A percentile compares a stretch with the other conserved stretches of the same genome.
phyloP scores from a whole-genome alignment of 2,329 filamentous ascomycete genomes.

The Chrysoporthe austroafricana region DNA sequence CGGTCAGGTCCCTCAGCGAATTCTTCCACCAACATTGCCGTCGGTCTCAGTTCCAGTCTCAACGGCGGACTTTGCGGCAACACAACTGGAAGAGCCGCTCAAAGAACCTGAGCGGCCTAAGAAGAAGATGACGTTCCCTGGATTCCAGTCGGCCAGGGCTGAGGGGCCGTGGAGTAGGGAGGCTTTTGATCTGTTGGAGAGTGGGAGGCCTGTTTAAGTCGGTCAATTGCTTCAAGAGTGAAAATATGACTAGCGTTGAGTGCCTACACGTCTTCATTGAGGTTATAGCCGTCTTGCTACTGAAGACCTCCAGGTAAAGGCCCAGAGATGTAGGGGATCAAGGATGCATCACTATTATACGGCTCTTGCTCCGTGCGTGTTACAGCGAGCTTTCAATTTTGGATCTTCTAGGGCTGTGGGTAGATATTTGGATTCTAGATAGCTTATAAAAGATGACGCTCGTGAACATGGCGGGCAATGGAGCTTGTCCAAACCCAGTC shows the following conservation, averaged over 20 bases:
- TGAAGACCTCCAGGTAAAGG: not conserved
- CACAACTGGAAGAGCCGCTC: conserved; percentile 11
- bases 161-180: conserved; percentile 71
- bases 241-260: not conserved
- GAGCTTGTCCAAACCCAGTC: too few species aligned
- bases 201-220: conserved; percentile 52
- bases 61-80: conserved; percentile 31
- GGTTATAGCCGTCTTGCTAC: not conserved
- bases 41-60: conserved; percentile 17
- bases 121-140: conserved; percentile 41
- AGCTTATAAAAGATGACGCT: not conserved
- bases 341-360: not conserved
- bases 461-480: too few species aligned
- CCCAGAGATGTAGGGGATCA: not conserved
- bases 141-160: conserved; percentile 52
- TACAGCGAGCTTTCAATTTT: too few species aligned
- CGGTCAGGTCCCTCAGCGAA: conserved; percentile 49
- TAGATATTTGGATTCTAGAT: not conserved
- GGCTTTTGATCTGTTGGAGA: conserved; percentile 68
- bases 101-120: conserved; percentile 32
- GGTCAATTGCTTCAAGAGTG: not conserved
- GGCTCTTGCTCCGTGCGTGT: not conserved
- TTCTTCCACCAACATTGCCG: conserved; percentile 41
- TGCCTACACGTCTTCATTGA: not conserved
- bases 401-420: too few species aligned